Evolutionary conservation across 768 basidiomycete genomes (phyloP).

Genomic region (Termitomyces sp.): DNA sequence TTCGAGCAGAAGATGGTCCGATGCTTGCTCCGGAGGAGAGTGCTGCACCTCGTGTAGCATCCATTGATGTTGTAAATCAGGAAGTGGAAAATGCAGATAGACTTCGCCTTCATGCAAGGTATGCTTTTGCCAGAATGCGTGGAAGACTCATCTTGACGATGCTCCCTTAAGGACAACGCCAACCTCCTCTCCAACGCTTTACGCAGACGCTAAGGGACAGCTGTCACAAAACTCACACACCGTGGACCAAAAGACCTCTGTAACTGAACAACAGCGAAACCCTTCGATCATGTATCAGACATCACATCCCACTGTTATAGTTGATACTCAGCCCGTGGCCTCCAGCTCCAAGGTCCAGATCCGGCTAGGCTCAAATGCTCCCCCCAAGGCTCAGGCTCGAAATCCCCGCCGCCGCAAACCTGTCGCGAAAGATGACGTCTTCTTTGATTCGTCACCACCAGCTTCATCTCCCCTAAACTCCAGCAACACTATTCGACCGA

Average conservation of each 20-base stretch:
- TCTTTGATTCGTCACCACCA: conserved; percentile 7
- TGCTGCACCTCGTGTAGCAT: no score
- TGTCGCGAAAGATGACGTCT: conserved; percentile 9
- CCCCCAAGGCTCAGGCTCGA: neutral
- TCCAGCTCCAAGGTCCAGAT: conserved; percentile 12
- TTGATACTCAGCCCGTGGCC: conserved; percentile 10
- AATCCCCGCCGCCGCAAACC: conserved; percentile 1
- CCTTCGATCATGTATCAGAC: neutral
- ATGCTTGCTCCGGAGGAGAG: neutral
- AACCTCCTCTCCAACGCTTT: neutral
- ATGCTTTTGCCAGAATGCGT: neutral
- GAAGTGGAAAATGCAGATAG: neutral
- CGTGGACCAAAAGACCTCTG: neutral
- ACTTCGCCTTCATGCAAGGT: neutral
- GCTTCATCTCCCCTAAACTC: conserved; percentile 1
- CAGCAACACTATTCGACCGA: neutral
- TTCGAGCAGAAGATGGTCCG: neutral
- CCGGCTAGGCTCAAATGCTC: neutral
- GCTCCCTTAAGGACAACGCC: neutral
- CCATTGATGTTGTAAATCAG: neutral
- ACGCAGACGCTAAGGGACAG: neutral
- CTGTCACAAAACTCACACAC: neutral
- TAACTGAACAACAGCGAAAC: neutral
- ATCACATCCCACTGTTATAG: neutral
- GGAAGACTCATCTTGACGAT: neutral